Conservation (phyloP, 1,284 basidiomycete genomes). For the Melampsora americana region DNA sequence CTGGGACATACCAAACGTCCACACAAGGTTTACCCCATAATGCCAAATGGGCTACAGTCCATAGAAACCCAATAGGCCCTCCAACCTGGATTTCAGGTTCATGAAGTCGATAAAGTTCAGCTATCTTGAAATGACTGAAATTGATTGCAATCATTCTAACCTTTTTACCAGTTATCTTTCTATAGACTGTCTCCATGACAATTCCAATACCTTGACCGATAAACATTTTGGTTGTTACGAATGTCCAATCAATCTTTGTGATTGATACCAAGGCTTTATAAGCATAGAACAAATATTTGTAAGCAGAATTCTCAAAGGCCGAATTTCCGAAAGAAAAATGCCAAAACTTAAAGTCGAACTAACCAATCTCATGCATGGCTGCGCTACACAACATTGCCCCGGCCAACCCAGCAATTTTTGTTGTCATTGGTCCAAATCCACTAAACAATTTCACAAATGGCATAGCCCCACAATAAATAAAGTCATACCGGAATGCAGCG, state of each 20-base stretch:
- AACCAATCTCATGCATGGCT: constrained; percentile 25
- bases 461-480: constrained; percentile 30
- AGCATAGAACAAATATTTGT: too few relatives aligned
- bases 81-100: not conserved
- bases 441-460: constrained; percentile 11
- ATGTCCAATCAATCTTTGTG: not conserved
- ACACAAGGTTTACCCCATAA: constrained; percentile 2
- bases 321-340: not conserved
- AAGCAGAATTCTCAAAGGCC: too few relatives aligned
- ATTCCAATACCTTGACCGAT: not conserved
- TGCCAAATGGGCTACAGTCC: not conserved
- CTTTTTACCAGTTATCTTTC: not conserved
- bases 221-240: not conserved
- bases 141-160: not conserved
- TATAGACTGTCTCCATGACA: not conserved
- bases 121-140: not conserved
- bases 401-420: constrained; percentile 20
- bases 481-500: constrained; percentile 35
- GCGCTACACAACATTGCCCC: constrained; percentile 36
- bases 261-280: not conserved
- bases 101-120: not conserved
- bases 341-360: not conserved
- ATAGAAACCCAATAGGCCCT: not conserved
- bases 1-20: not conserved
- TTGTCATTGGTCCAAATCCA: constrained; percentile 13